Percentiles rank a stretch among this genome's conserved stretches.
Evolutionary conservation across 805 yeast genomes (phyloP).

Genomic region (Yarrowia alimentaria): DNA sequence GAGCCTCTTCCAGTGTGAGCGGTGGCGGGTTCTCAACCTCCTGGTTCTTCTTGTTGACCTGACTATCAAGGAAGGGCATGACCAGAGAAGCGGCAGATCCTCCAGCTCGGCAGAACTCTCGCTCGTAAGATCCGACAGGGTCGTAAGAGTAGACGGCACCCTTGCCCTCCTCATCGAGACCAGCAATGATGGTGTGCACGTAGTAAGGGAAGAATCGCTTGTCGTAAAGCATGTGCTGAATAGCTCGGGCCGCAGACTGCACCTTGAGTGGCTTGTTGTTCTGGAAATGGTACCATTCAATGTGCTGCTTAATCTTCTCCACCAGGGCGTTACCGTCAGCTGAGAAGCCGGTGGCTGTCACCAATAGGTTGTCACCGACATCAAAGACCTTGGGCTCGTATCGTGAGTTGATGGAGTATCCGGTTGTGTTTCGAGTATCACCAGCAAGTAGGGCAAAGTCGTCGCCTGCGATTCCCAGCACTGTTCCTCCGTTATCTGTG

Average conservation of each 20-base stretch:
- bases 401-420: constrained; percentile 90
- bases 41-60: constrained; percentile 94
- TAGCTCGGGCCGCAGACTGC: constrained; percentile 79
- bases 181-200: constrained; percentile 92
- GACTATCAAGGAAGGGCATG: constrained; percentile 97
- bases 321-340: constrained; percentile 91
- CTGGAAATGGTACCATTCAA: constrained; percentile 88
- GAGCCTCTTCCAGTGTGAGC: constrained; percentile 76
- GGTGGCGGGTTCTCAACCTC: constrained; percentile 56
- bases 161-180: constrained; percentile 84
- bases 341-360: constrained; percentile 94
- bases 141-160: constrained; percentile 96
- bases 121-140: constrained; percentile 96
- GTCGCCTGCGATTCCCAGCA: constrained; percentile 95
- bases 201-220: constrained; percentile 96
- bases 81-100: constrained; percentile 96
- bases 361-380: constrained; percentile 81
- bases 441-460: constrained; percentile 97
- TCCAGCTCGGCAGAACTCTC: constrained; percentile 96
- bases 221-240: constrained; percentile 86
- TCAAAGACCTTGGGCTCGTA: constrained; percentile 86
- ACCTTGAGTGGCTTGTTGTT: constrained; percentile 70
- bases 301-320: constrained; percentile 53
- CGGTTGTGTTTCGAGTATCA: constrained; percentile 95
- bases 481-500: constrained; percentile 95